Conservation (phyloP, 495 filamentous ascomycete genomes). For the Haplographium delicatum region DNA sequence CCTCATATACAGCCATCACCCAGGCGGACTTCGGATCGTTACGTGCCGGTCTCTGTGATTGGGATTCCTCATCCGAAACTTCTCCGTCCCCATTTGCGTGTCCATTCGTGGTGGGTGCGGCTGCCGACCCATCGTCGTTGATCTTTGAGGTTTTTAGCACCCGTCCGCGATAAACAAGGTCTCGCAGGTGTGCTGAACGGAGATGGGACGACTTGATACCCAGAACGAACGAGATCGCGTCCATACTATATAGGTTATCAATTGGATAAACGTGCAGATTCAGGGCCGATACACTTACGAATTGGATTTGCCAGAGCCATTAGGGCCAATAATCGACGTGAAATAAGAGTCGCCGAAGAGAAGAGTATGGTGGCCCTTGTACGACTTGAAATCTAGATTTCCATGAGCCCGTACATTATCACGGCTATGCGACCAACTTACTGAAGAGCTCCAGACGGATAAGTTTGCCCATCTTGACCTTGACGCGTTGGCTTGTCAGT, state of each 20-base stretch:
- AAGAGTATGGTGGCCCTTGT: conserved; percentile 89
- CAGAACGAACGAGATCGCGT: conserved; percentile 98
- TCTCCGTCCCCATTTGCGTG: conserved; percentile 50
- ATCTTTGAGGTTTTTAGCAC: conserved; percentile 89
- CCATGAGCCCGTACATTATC: background rate
- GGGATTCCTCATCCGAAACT: conserved; percentile 48
- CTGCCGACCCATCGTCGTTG: conserved; percentile 75
- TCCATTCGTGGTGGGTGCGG: conserved; percentile 49
- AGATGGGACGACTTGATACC: conserved; percentile 98
- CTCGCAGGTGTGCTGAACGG: conserved; percentile 88
- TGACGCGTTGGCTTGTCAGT: conserved; percentile 10
- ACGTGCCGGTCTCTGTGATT: conserved; percentile 45
- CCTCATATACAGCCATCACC: conserved; percentile 99
- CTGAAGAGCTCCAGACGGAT: conserved; percentile 92
- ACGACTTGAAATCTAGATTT: conserved; percentile 91
- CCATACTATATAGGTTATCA: conserved; percentile 62
- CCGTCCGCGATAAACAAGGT: conserved; percentile 93
- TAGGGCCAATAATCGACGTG: conserved; percentile 97
- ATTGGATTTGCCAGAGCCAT: conserved; percentile 99
- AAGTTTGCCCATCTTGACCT: conserved; percentile 67
- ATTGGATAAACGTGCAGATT: background rate
- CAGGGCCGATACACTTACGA: conserved; percentile 55
- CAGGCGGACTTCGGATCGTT: conserved; percentile 88
- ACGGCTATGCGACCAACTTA: conserved; percentile 37
- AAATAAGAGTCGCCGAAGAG: conserved; percentile 99